Evolutionary conservation across 345 rosid species (phyloP), one percentile per base, ranked within the genome.

Genomic region (Odontarrhena argentea): DNA sequence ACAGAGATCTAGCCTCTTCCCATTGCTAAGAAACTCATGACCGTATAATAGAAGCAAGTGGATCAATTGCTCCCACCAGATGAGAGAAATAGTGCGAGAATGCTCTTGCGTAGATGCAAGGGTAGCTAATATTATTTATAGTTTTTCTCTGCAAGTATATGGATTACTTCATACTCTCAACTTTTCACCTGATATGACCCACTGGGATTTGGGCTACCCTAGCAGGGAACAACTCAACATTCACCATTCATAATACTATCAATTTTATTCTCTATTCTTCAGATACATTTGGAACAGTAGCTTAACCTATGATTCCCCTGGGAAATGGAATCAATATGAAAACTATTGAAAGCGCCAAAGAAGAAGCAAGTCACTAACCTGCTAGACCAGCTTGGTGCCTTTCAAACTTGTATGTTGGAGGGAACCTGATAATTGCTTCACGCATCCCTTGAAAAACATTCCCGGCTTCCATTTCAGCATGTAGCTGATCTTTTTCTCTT

Each of bases 391-490:
- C 82, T 66, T 75, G 80, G 70, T 85, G 79, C 65, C 70, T 88
- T 53, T 87, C 90, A 71, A 88, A 88, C 78, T 88, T 88, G 81
- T 86, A 88, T 9, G 96, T 88, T 25, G 96, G 96, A 73, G 96
- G 90, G 73, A 88, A 88, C 71, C 68, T 81, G 60, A 88, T 82
- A 73, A 80, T 62, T 44, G 92, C 96, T 75, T 88, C 96, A 41
- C 90, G 85, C 96, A 88, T 88, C 73, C 92, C 96, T 76, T 86
- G 96, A 60, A 88, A 88, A 70, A 86, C 96, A 76, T 82, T 88
- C 25, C 90, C 96, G 9, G 84, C 86, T 72, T 79, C 75, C 96
- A 88, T 88, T 69, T 88, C 96, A 57, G 83, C 74, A 73, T 79
- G 83, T 32, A 88, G 88, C 76, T 88, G 96, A 76, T 88, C 96